Base-by-base conservation (phyloP, 2,329 filamentous ascomycete species). In the Talaromyces sp. region DNA sequence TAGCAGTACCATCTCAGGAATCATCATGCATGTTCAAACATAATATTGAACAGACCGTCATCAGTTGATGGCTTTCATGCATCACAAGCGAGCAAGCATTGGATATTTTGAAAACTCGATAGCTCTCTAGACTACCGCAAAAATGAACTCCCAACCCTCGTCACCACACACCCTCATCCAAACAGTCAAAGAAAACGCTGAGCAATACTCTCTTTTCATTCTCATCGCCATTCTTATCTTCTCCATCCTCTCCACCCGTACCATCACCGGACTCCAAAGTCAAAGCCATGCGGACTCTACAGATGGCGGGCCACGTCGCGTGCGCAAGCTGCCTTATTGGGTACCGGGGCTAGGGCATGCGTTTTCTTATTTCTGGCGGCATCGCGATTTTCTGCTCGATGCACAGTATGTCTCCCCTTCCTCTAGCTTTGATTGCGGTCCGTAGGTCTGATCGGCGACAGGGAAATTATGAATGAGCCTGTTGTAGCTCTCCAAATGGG, bases 321-420 rank as follows among this genome's bases (percentile, higher is more conserved):
- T 83, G 64, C 81, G 81, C 70, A 72, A 78, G 62, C 66, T 82
- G 23, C 83, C 84, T 31, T 88, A 88, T 72, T 88, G 84, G 82
- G 71, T 88, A 7, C 85, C 86, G 1, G 77, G 82, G 58, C 39
- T 87, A 8, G 83, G 84, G 42, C 83, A 88, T 75, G 76, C 80
- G 6, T 67, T 82, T 44, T 73, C 72, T 21, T 82, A 85, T 66
- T 71, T 79, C 21, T 76, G 80, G 68, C 70, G 80, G 44, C 77
- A 79, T 56, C 73, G 80, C 44, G 67, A 68, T 11, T 81, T 83
- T 66, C 69, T 84, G 64, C 72, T 73, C 42, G 73, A 72, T 58
- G 70, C 81, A 14, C 72, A 76, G 81, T 82, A 58, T 18, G 39
- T 59, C 28, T 6, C 28, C 25, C 23, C 2, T n/a, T 18, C 62